These are phyloP conservation scores for Thraustotheca clavata DNA, from an alignment of 352 stramenopile species.

Conservation along the genomic window DNA sequence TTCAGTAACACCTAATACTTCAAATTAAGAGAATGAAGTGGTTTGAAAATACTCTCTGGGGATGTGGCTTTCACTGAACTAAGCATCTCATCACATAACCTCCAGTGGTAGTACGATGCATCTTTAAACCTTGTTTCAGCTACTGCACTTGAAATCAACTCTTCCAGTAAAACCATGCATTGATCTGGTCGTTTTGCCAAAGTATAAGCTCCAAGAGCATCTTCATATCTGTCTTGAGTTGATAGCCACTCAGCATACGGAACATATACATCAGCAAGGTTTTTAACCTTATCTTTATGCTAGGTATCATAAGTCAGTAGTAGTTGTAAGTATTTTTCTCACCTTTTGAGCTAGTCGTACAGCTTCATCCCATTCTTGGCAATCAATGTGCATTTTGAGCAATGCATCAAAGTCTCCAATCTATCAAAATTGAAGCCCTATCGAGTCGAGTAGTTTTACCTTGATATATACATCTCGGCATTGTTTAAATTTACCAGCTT, in stretches of 20 bases:
- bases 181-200: constrained; percentile 74
- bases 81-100: constrained; percentile 81
- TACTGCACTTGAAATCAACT: constrained; percentile 87
- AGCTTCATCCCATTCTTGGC: constrained; percentile 89
- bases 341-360: constrained; percentile 76
- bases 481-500: constrained; percentile 66
- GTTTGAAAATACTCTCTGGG: background rate
- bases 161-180: constrained; percentile 68
- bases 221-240: constrained; percentile 87
- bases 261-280: constrained; percentile 86
- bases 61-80: constrained; percentile 27
- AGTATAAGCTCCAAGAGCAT: constrained; percentile 87
- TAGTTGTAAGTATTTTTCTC: background rate
- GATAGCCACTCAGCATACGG: constrained; percentile 91
- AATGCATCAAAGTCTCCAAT: constrained; percentile 77
- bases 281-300: constrained; percentile 62
- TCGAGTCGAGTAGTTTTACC: background rate
- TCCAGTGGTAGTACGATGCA: constrained; percentile 90
- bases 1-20: background rate
- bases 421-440: constrained; percentile 7
- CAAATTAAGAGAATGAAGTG: background rate
- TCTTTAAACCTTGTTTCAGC: constrained; percentile 81
- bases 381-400: constrained; percentile 84
- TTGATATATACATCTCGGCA: constrained; percentile 74
- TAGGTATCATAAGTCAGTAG: constrained; percentile 14